These are phyloP conservation scores for Cryptococcus maquisensis DNA, from an alignment of 1,284 basidiomycete species.

Conservation along the genomic window DNA sequence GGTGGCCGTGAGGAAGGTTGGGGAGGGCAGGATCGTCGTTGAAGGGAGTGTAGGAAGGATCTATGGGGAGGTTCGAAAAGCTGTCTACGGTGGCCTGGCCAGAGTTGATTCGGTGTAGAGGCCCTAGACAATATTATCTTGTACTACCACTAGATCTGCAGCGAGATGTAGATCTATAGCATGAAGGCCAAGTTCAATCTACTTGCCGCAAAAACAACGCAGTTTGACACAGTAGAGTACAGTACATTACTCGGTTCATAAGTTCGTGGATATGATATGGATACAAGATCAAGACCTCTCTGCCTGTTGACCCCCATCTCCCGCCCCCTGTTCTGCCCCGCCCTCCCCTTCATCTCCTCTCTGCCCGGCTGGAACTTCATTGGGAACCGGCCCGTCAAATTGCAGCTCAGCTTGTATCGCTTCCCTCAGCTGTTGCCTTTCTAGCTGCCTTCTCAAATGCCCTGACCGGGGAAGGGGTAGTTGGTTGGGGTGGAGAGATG, in stretches of 20 bases:
- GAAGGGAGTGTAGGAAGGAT: constrained; percentile 84
- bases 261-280: too few species aligned
- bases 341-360: not conserved
- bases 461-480: constrained; percentile 27
- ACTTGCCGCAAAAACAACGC: too few species aligned
- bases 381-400: constrained; percentile 46
- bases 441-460: constrained; percentile 35
- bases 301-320: not conserved
- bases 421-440: constrained; percentile 29
- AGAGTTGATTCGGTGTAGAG: constrained; percentile 57
- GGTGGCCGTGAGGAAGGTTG: constrained; percentile 83
- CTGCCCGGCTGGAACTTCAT: constrained; percentile 27
- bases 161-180: not conserved
- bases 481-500: constrained; percentile 29
- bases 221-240: too few species aligned
- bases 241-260: too few species aligned
- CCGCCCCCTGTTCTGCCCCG: not conserved
- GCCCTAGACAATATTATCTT: not conserved
- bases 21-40: constrained; percentile 73
- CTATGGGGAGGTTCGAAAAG: constrained; percentile 78
- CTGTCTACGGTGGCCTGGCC: constrained; percentile 84
- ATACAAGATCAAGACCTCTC: too few species aligned
- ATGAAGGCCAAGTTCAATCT: not conserved
- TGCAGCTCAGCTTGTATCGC: constrained; percentile 23
- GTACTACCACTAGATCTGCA: not conserved